Base-by-base conservation (phyloP, 202 grass and related monocot genomes). In the Alloteropsis angusta region DNA sequence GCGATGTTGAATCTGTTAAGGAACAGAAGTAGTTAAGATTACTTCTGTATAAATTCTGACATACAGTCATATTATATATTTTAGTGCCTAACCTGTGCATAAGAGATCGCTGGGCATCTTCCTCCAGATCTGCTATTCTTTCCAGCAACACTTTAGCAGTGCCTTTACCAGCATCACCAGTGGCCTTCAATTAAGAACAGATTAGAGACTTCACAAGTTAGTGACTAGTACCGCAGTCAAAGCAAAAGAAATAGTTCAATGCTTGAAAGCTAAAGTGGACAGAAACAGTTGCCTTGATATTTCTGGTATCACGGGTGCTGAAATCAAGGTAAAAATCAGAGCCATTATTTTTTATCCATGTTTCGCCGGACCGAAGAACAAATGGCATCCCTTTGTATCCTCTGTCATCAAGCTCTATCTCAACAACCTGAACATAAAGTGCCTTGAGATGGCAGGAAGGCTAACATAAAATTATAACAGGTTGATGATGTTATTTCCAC, bases 61-160 rank as follows among this genome's bases (percentile, higher is more conserved):
- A 60, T 17, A 10, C 17, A 73, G 22, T 23, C 15, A 37, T 68
- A 45, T 21, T 38, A 65, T 28, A 87, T 73, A 84, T 32, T 58
- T 60, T 70, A 65, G 60, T 75, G 6, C 14, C 65, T 69, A 5
- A 98, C 96, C 96, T 99, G 82, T 99, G 96, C 96, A 99, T 99
- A 83, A 99, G 59, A 86, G 96, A 99, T 93, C 75, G 86, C 76
- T 99, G 88, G 61, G 96, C 96, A 73, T 96, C 96, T 79, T 72
- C 83, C 81, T 96, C 96, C 79, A 96, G 71, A 87, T 93, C 81
- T 56, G 92, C 90, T 87, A 99, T 96, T 87, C 73, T 93, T 71
- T 89, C 82, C 19, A 99, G 79, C 57, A 99, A 89, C 46, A 22
- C 80, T 81, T 93, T 96, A 77, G 90, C 84, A 66, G 90, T 99